These are phyloP conservation scores for Colletotrichum sp. DNA, from an alignment of 2,329 filamentous ascomycete species.

Conservation along the genomic window DNA sequence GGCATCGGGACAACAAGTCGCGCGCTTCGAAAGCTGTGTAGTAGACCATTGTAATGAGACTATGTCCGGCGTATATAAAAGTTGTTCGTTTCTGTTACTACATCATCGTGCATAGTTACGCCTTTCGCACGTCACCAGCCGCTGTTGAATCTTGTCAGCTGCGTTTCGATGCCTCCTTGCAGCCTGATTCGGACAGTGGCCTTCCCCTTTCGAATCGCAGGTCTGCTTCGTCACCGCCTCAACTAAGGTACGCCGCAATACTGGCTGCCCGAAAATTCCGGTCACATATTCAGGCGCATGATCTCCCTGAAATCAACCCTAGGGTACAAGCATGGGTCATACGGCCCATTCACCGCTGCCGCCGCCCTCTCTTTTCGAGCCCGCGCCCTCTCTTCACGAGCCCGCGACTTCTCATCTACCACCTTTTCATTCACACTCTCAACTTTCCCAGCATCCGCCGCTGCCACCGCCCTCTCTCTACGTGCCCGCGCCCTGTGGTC, in stretches of 20 bases:
- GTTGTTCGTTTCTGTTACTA: neutral
- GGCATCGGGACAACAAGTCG: conserved; percentile 68
- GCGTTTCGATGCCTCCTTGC: neutral
- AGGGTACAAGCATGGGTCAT: too few species aligned
- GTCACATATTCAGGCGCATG: accelerated
- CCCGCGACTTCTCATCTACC: neutral
- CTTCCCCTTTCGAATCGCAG: too few species aligned
- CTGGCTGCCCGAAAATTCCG: too few species aligned
- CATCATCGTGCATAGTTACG: accelerated
- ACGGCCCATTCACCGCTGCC: too few species aligned
- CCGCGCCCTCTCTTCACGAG: neutral
- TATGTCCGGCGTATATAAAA: neutral
- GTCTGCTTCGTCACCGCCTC: too few species aligned
- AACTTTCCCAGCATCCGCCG: neutral
- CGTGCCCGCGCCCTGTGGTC: neutral
- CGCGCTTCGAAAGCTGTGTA: conserved; percentile 47
- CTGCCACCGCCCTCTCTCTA: neutral
- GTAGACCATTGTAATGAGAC: neutral
- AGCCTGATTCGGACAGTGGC: neutral
- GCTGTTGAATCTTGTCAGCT: neutral
- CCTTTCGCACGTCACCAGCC: neutral
- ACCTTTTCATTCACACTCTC: neutral
- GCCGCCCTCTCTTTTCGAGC: neutral
- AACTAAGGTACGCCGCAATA: too few species aligned
- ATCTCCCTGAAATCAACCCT: accelerated